Percentiles rank a stretch among this genome's conserved stretches.
Evolutionary conservation across 768 basidiomycete genomes (phyloP).

Genomic region (Boletus vermiculosoides): DNA sequence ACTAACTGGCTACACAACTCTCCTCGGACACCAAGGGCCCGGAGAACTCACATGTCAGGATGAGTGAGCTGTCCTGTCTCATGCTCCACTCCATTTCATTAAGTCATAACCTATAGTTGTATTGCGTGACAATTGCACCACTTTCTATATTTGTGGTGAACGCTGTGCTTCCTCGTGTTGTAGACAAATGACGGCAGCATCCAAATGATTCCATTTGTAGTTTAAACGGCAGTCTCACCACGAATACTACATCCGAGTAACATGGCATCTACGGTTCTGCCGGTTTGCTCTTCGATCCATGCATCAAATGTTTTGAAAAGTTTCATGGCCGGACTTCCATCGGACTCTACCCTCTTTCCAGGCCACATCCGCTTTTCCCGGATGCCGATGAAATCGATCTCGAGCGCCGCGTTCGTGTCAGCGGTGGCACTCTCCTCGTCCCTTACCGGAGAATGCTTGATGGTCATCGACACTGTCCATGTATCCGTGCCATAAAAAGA

Average conservation of each 20-base stretch:
- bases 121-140: background rate
- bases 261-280: slow-evolving; percentile 64
- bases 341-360: slow-evolving; percentile 50
- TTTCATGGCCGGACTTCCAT: slow-evolving; percentile 59
- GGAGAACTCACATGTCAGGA: background rate
- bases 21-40: background rate
- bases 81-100: background rate
- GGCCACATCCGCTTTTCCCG: slow-evolving; percentile 88
- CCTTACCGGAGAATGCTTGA: slow-evolving; percentile 45
- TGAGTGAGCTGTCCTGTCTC: background rate
- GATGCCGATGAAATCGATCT: slow-evolving; percentile 77
- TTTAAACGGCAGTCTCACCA: slow-evolving; percentile 49
- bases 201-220: background rate
- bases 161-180: background rate
- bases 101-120: background rate
- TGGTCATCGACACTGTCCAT: slow-evolving; percentile 71
- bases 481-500: slow-evolving; percentile 78
- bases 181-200: background rate
- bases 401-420: slow-evolving; percentile 31
- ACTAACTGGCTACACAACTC: background rate
- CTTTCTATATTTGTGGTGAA: background rate
- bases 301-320: slow-evolving; percentile 73
- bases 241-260: slow-evolving; percentile 71
- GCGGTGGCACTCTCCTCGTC: background rate
- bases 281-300: slow-evolving; percentile 67